Base-by-base conservation (phyloP, 495 filamentous ascomycete genomes). In the Aspergillus sclerotioniger region DNA sequence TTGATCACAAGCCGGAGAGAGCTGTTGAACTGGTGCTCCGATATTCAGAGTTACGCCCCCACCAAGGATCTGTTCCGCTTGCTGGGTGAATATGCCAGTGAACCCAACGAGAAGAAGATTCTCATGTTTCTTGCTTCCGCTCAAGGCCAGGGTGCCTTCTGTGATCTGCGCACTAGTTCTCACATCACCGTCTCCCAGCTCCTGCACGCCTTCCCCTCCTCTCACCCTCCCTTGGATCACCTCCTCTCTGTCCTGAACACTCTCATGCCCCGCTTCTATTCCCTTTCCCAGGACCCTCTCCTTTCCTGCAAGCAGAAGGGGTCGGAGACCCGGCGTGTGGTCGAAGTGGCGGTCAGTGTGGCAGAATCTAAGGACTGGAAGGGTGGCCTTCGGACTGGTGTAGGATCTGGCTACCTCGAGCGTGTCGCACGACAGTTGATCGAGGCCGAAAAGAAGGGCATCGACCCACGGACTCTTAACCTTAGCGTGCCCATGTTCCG, bases 201-300 rank as follows among this genome's bases (percentile, higher is more conserved):
- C 2, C 83, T 98, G 47, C 80, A 88, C 66, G 94, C 94, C 7
- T 98, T 98, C 78, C 94, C 94, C 0, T 94, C 90, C 20, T 84
- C 90, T 31, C 90, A 90, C 58, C 94, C 94, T 31, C 90, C 91
- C 4, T 82, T 98, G 47, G 85, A 91, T 53, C 78, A 85, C 51
- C 83, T 98, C 9, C 78, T 97, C 19, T 90, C 88, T 4, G 82
- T 89, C 44, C 87, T 96, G 50, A 87, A 86, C 59, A 87, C 87
- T 32, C 78, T 98, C 20, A 97, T 97, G 93, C 93, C 94, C 0
- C 88, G 94, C 58, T 98, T 98, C 78, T 98, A 98, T 76, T 97
- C 94, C 20, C 84, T 98, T 13, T 96, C 92, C 44, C 95, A 96
- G 70, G 94, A 98, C 70, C 94, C 94, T 0, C 89, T 92, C 58